These are phyloP conservation scores for Tricholoma flavovirens DNA, from an alignment of 768 basidiomycete genomes.

Conservation along the genomic window DNA sequence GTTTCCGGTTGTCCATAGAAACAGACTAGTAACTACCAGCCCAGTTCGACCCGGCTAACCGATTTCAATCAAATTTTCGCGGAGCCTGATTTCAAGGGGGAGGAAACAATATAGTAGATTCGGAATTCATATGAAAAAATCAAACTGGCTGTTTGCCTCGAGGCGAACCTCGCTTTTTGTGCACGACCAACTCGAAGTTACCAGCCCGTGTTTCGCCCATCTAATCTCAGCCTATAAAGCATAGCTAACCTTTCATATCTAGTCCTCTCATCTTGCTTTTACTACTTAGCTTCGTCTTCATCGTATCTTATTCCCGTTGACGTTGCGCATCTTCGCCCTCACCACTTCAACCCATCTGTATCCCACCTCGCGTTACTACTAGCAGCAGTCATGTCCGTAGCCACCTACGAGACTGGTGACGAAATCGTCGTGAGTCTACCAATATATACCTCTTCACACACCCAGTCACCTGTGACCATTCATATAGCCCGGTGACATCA, in stretches of 20 bases:
- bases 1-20: background rate
- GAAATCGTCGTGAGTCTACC: conserved; percentile 30
- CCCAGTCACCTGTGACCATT: background rate
- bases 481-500: conserved; percentile 70
- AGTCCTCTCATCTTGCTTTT: conserved; percentile 20
- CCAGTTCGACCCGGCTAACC: background rate
- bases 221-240: conserved; percentile 26
- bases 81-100: background rate
- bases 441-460: background rate
- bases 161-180: conserved; percentile 42
- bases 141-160: conserved; percentile 35
- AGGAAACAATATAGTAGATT: background rate
- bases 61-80: background rate
- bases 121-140: conserved; percentile 4
- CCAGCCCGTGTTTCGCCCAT: conserved; percentile 11
- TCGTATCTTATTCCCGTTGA: conserved; percentile 1
- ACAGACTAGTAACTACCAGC: too few relatives aligned
- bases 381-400: conserved; percentile 27
- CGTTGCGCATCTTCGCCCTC: conserved; percentile 2
- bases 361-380: background rate
- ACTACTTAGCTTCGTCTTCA: conserved; percentile 9
- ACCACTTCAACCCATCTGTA: background rate
- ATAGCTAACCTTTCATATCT: conserved; percentile 18
- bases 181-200: conserved; percentile 13
- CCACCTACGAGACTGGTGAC: conserved; percentile 15